Evolutionary conservation across 148 eudicot species (phyloP).

Genomic region (Camellia lanceoleosa): DNA sequence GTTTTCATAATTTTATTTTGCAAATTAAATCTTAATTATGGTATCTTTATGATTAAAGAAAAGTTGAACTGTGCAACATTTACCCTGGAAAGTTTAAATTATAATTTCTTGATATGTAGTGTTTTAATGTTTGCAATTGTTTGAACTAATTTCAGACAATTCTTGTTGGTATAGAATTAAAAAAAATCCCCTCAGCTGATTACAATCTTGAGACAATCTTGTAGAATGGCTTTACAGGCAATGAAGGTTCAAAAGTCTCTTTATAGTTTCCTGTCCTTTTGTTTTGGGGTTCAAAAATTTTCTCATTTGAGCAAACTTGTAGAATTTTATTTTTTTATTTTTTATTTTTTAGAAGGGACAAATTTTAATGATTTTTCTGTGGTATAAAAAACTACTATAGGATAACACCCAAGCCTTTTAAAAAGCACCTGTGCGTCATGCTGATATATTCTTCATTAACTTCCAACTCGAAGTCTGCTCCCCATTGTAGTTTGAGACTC

Average conservation of each 20-base stretch:
- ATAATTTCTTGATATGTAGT: background rate
- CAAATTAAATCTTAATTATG: background rate
- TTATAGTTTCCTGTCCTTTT: no score
- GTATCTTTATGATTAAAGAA: no score
- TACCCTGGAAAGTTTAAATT: background rate
- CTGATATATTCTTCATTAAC: background rate
- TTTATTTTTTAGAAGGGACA: background rate
- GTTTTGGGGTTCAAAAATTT: no score
- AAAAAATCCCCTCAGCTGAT: no score
- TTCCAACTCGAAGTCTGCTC: background rate
- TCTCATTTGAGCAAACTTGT: no score
- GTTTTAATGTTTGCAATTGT: background rate
- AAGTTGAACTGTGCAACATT: no score
- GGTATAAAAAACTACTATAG: background rate
- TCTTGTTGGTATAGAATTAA: background rate
- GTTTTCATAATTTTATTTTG: background rate
- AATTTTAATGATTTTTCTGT: background rate
- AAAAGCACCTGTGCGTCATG: background rate
- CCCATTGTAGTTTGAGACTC: background rate
- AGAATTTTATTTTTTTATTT: no score
- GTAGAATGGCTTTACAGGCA: no score
- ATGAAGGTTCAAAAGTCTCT: no score
- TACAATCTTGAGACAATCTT: no score
- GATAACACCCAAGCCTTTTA: background rate
- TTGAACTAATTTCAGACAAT: background rate